Evolutionary conservation across 177 flowering plant genomes (phyloP), one percentile per base, ranked within the genome.

Genomic region (Vitis hybrid): DNA sequence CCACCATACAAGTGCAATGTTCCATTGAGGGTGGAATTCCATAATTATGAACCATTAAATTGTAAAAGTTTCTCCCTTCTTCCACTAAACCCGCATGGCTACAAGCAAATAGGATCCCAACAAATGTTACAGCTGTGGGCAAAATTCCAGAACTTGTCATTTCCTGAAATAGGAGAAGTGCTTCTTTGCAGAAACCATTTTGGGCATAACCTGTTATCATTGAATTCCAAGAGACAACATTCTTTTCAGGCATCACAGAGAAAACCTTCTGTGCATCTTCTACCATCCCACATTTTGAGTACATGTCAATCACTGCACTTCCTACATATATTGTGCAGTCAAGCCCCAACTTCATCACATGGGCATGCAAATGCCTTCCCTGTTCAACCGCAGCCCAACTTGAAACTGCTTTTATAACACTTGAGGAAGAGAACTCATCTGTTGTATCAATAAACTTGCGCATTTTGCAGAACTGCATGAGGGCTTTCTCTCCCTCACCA

Each of bases 141-240:
- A 18, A 67, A 19, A 73, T 32, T 55, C 70, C 75, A 9, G 69
- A 51, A 18, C 61, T 21, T 16, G 4, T 52, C 82, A 80, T 76
- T 64, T 76, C 75, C 32, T 50, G 64, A 68, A 74, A 80, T 30
- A 76, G 27, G 56, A 62, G 69, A 32, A 80, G 59, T 27, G 82
- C 58, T 60, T 70, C 67, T 16, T 58, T 51, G 48, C 68, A 62
- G 55, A 70, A 56, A 30, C 80, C 80, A 71, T 76, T 67, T 61
- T 70, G 80, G 12, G 75, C 80, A 68, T 70, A 74, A 56, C 75
- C 80, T 18, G 52, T 68, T 48, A 76, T 68, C 73, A 80, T 74
- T 7, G 82, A 60, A 66, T 80, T 80, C 77, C 80, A 80, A 61
- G 79, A 73, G 49, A 76, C 77, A 19, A 64, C 73, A 64, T 73